Base-by-base conservation (phyloP, 257 asterid species). In the Henckelia pumila region DNA sequence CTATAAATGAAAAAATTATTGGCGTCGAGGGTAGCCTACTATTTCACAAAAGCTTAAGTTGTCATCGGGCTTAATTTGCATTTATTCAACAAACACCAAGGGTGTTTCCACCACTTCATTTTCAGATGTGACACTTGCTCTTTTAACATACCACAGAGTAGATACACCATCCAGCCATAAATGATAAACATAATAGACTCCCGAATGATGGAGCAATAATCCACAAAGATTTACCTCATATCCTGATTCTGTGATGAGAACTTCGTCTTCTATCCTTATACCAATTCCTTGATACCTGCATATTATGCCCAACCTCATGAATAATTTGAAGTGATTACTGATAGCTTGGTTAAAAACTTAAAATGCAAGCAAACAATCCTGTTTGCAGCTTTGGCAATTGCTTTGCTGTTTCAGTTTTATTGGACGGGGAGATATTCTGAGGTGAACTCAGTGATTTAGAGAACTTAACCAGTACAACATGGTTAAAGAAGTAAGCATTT, bases 261-360 rank as follows among this genome's bases (percentile, higher is more conserved):
- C 90, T 52, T 91, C 99, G 16, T 94, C 99, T 80, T 94, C 99
- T 58, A 94, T 88, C 80, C 97, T 85, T 73, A 94, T 90, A 61
- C 99, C 99, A 73, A 83, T 79, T 78, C 97, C 99, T 64, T 63
- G 82, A 70, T 82, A 88, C 83, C 99, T 94, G 88, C 81, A 77
- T 72, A 71, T 20, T 59, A 64, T 61, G 56, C 33, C 47, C 68
- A 47, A 30, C 57, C 49, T 76, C 13, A 50, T 58, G 28, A 72
- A 60, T 16, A 22, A 59, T 49, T 63, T 26, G 44, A 17, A 37
- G 26, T 47, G 30, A 25, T 59, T 57, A 35, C n/a, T n/a, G n/a
- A n/a, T n/a, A n/a, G n/a, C n/a, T n/a, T n/a, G n/a, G n/a, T n/a
- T n/a, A n/a, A n/a, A n/a, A n/a, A n/a, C n/a, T n/a, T n/a, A n/a